A percentile compares a stretch with the other conserved stretches of the same genome.
Evolutionary conservation across 139 green algal genomes (phyloP).

Genomic region (Chlorella sp.): DNA sequence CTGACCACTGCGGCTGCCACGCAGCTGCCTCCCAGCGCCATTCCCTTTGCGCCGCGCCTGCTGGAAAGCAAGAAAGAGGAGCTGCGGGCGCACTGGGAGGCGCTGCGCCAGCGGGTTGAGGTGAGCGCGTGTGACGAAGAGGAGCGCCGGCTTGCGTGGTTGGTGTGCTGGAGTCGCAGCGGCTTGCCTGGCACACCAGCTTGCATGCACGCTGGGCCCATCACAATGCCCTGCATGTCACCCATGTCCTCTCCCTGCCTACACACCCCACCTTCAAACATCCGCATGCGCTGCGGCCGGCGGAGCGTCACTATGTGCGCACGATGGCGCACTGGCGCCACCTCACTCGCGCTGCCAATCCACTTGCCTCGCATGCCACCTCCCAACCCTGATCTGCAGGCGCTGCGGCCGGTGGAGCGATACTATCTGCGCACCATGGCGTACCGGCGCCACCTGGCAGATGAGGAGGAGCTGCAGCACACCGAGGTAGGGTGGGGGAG

Average conservation of each 20-base stretch:
- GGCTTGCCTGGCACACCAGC: too few relatives aligned
- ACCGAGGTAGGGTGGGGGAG: not conserved
- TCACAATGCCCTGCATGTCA: too few relatives aligned
- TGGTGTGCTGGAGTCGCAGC: too few relatives aligned
- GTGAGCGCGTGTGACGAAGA: not conserved
- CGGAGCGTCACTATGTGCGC: too few relatives aligned
- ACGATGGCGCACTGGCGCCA: too few relatives aligned
- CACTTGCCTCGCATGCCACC: too few relatives aligned
- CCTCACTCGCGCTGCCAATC: too few relatives aligned
- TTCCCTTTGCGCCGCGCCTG: not conserved
- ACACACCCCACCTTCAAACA: too few relatives aligned
- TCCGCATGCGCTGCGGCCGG: too few relatives aligned
- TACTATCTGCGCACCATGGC: slow-evolving; percentile 51
- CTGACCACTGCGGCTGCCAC: not conserved
- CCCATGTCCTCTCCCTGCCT: too few relatives aligned
- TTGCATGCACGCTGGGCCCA: too few relatives aligned
- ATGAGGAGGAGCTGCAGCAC: slow-evolving; percentile 19
- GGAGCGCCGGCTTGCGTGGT: too few relatives aligned
- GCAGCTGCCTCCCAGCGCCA: not conserved
- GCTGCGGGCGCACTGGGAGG: slow-evolving; percentile 41
- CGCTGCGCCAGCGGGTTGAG: slow-evolving; percentile 32
- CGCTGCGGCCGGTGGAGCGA: slow-evolving; percentile 51
- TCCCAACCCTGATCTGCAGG: not conserved
- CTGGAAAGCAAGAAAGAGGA: slow-evolving; percentile 8
- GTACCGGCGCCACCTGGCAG: slow-evolving; percentile 51